Conservation (phyloP, 2,329 filamentous ascomycete species). For the Thielaviopsis populi region DNA sequence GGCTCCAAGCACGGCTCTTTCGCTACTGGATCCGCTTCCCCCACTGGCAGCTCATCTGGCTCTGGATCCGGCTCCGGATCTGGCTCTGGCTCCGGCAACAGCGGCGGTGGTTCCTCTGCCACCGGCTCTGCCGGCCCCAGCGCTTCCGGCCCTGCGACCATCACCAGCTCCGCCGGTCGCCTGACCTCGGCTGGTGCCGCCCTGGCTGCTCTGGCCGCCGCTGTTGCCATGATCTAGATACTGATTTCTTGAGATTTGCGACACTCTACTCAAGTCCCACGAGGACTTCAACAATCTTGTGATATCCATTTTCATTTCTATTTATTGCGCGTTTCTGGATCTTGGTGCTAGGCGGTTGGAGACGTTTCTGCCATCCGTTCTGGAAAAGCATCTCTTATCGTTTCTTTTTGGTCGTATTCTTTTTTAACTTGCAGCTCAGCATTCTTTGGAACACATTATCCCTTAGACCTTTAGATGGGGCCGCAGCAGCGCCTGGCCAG, state of each 20-base stretch:
- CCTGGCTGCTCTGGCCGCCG: conserved; percentile 12
- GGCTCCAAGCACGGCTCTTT: conserved; percentile 1
- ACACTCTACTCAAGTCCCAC: background rate
- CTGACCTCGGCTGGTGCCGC: conserved; percentile 13
- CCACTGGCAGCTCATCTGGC: conserved; percentile 1
- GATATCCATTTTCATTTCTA: conserved; percentile 6
- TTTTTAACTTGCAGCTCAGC: conserved; percentile 1
- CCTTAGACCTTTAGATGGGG: background rate
- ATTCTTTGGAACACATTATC: background rate
- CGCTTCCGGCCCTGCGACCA: background rate
- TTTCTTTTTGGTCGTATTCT: background rate
- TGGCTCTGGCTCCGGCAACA: background rate
- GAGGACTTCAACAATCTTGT: background rate
- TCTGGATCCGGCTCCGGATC: conserved; percentile 1
- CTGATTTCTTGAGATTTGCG: background rate
- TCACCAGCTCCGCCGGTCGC: conserved; percentile 14
- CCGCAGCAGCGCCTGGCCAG: background rate
- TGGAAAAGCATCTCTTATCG: background rate
- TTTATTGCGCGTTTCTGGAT: background rate
- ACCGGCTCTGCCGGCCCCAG: conserved; percentile 1
- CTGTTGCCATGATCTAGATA: conserved; percentile 16
- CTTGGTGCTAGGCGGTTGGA: background rate
- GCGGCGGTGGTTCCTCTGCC: background rate
- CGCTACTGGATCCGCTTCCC: conserved; percentile 8
- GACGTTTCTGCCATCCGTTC: background rate